A percentile compares a stretch with the other conserved stretches of the same genome.
Evolutionary conservation across 495 filamentous ascomycete genomes (phyloP).

Genomic region (Diplogelasinospora grovesii): DNA sequence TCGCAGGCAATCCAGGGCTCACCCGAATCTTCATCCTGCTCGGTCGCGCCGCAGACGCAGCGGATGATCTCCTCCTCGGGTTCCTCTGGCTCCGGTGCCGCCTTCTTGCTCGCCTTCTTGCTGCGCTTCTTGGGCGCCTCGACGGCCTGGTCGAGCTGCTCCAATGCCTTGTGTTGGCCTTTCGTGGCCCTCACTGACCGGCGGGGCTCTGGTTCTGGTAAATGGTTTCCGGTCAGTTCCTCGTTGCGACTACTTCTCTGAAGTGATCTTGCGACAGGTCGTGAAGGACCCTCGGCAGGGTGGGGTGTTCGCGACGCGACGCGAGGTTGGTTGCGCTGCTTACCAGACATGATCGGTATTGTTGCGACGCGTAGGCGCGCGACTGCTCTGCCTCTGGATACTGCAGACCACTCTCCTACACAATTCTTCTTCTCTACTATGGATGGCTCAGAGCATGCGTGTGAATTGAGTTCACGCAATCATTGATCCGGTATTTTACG

Average conservation of each 20-base stretch:
- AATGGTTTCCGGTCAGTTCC: conserved; percentile 15
- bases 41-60: conserved; percentile 84
- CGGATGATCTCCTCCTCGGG: conserved; percentile 66
- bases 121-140: conserved; percentile 57
- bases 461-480: conserved; percentile 23
- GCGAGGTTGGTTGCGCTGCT: conserved; percentile 12
- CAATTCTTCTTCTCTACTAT: conserved; percentile 27
- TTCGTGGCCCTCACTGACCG: conserved; percentile 93
- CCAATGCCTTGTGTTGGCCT: conserved; percentile 84
- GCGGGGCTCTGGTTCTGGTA: conserved; percentile 66
- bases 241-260: not conserved
- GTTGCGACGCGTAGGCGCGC: not conserved
- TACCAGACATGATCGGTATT: conserved; percentile 28
- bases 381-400: conserved; percentile 1
- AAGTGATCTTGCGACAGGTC: not conserved
- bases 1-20: conserved; percentile 92
- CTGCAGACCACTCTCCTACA: too few species aligned
- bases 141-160: conserved; percentile 58
- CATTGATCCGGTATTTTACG: conserved; percentile 27
- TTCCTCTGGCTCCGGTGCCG: conserved; percentile 51
- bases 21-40: conserved; percentile 73
- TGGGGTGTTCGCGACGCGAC: conserved; percentile 2
- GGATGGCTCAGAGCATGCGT: conserved; percentile 25
- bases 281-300: conserved; percentile 3
- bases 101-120: conserved; percentile 50